phyloP scores from a whole-genome alignment of 2,329 filamentous ascomycete genomes.

The Colletotrichum cuscutae region DNA sequence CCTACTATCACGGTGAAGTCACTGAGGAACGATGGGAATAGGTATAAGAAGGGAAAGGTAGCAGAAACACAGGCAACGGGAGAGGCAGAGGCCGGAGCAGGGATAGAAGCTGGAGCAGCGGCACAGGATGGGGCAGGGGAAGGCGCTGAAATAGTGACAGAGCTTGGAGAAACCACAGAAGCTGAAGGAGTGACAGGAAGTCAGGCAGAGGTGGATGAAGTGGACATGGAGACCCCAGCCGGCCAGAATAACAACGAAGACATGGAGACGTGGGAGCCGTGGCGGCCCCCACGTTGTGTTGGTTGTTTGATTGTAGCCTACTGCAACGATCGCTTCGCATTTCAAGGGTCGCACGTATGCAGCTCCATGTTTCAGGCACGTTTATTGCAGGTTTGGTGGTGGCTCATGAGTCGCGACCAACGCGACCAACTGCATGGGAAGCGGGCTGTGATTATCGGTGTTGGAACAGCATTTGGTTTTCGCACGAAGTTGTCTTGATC shows the following conservation, averaged over 20 bases:
- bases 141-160: too few relatives aligned
- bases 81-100: too few relatives aligned
- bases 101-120: too few relatives aligned
- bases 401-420: background rate
- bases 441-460: background rate
- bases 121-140: too few relatives aligned
- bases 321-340: background rate
- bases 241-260: background rate
- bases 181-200: too few relatives aligned
- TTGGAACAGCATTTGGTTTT: background rate
- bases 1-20: background rate
- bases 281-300: conserved; percentile 19
- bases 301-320: conserved; percentile 11
- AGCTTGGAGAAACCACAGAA: too few relatives aligned
- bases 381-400: background rate
- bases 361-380: conserved; percentile 11
- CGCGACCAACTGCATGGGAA: background rate
- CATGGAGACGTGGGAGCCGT: background rate
- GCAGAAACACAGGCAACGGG: too few relatives aligned
- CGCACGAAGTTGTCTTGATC: background rate
- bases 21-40: too few relatives aligned
- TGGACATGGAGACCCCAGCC: background rate
- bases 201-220: too few relatives aligned
- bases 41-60: too few relatives aligned
- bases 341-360: background rate